phyloP scores from a whole-genome alignment of 306 rosid species.

The Macrotyloma uniflorum region DNA sequence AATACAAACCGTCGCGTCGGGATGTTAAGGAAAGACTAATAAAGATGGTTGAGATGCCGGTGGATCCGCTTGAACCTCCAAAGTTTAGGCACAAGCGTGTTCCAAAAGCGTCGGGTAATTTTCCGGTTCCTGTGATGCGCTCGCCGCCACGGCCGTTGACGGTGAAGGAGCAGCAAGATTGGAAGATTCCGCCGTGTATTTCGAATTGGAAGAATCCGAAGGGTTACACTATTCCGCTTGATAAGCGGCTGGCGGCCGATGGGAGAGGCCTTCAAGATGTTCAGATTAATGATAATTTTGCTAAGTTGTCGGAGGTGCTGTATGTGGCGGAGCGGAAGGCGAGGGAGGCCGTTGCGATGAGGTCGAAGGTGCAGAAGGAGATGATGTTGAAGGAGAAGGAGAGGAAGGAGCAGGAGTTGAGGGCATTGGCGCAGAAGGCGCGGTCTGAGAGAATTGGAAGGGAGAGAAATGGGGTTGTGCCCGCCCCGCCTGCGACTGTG shows the following conservation, averaged over 20 bases:
- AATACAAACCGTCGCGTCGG: slow-evolving; percentile 87
- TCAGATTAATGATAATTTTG: slow-evolving; percentile 84
- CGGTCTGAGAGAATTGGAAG: slow-evolving; percentile 82
- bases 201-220: slow-evolving; percentile 97
- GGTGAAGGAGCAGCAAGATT: slow-evolving; percentile 90
- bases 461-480: slow-evolving; percentile 38
- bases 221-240: slow-evolving; percentile 90
- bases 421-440: slow-evolving; percentile 81
- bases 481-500: slow-evolving; percentile 42
- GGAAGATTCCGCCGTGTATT: slow-evolving; percentile 95
- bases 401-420: slow-evolving; percentile 78
- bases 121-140: slow-evolving; percentile 92
- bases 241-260: slow-evolving; percentile 88
- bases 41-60: slow-evolving; percentile 92
- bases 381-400: slow-evolving; percentile 87
- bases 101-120: slow-evolving; percentile 84
- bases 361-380: slow-evolving; percentile 91
- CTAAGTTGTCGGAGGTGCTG: slow-evolving; percentile 81
- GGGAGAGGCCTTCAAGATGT: slow-evolving; percentile 92
- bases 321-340: slow-evolving; percentile 96
- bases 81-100: slow-evolving; percentile 96
- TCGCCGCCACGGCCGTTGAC: slow-evolving; percentile 94
- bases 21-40: slow-evolving; percentile 90
- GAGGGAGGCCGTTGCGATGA: slow-evolving; percentile 87
- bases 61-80: slow-evolving; percentile 92